Evolutionary conservation across 495 filamentous ascomycete genomes (phyloP).

Genomic region (Jackrogersella multiformis): DNA sequence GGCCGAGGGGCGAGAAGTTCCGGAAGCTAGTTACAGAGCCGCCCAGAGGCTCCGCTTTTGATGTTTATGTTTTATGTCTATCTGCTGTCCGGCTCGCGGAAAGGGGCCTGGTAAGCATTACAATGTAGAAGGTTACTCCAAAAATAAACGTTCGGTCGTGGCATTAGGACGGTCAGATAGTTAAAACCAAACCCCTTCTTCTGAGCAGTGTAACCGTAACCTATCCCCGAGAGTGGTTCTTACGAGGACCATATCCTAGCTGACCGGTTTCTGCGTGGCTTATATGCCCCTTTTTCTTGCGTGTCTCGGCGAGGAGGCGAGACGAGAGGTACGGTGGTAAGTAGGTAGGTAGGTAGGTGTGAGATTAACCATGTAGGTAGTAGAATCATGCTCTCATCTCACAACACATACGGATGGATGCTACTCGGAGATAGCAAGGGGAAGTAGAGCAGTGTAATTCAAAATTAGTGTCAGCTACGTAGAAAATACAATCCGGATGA

Average conservation of each 20-base stretch:
- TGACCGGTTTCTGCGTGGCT: background rate
- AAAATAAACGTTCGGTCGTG: constrained; percentile 32
- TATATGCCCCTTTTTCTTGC: constrained; percentile 9
- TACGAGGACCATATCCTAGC: constrained; percentile 4
- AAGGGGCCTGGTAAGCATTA: constrained; percentile 1
- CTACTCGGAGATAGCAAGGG: background rate
- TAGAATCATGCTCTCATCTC: background rate
- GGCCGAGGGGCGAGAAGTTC: constrained; percentile 35
- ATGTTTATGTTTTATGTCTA: constrained; percentile 11
- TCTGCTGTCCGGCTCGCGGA: constrained; percentile 14
- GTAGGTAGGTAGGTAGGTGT: background rate
- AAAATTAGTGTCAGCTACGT: constrained; percentile 25
- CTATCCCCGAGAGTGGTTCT: constrained; percentile 4
- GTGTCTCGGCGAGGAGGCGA: background rate
- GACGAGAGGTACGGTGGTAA: background rate
- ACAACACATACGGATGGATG: background rate
- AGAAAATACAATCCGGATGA: constrained; percentile 12
- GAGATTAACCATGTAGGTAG: constrained; percentile 8
- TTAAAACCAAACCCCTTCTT: constrained; percentile 7
- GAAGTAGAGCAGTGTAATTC: constrained; percentile 19
- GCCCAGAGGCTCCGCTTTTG: constrained; percentile 24
- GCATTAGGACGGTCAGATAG: constrained; percentile 13
- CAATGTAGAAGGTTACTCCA: constrained; percentile 23
- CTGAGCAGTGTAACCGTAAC: constrained; percentile 20
- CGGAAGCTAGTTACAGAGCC: constrained; percentile 34